A percentile compares a stretch with the other conserved stretches of the same genome.
phyloP scores from a whole-genome alignment of 495 filamentous ascomycete species.

The Neurospora tetrasperma region DNA sequence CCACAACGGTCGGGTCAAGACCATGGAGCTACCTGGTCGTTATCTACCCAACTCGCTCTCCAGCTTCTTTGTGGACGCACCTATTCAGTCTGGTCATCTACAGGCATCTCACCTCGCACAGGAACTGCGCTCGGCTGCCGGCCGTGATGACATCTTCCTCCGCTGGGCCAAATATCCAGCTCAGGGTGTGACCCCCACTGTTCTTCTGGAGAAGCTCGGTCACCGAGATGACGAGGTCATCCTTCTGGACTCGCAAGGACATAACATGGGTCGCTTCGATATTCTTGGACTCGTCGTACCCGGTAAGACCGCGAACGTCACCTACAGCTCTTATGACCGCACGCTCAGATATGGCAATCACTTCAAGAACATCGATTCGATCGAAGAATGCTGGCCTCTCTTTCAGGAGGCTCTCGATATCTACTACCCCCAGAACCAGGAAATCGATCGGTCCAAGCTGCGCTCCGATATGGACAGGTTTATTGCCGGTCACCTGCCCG shows the following conservation, averaged over 20 bases:
- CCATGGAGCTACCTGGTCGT: background rate
- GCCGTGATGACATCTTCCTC: background rate
- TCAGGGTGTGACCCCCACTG: background rate
- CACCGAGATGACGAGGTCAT: background rate
- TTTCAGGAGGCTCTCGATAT: background rate
- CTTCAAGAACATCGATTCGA: background rate
- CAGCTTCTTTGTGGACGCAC: background rate
- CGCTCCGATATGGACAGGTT: background rate
- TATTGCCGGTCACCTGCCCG: background rate
- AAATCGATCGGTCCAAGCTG: background rate
- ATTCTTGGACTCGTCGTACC: background rate
- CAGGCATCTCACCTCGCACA: background rate
- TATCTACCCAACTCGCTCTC: background rate
- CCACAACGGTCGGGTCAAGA: background rate
- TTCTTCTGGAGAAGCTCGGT: background rate
- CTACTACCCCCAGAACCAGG: background rate
- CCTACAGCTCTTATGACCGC: background rate
- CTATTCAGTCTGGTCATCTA: background rate
- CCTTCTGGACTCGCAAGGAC: background rate
- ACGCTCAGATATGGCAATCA: background rate
- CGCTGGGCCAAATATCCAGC: background rate
- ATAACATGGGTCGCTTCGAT: background rate
- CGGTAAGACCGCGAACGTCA: background rate
- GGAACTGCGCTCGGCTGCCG: background rate
- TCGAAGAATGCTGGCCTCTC: background rate